Percentiles rank a stretch among this genome's conserved stretches.
These are phyloP conservation scores for Arxiozyma bovina DNA, from an alignment of 1,139 yeast species.

Conservation along the genomic window DNA sequence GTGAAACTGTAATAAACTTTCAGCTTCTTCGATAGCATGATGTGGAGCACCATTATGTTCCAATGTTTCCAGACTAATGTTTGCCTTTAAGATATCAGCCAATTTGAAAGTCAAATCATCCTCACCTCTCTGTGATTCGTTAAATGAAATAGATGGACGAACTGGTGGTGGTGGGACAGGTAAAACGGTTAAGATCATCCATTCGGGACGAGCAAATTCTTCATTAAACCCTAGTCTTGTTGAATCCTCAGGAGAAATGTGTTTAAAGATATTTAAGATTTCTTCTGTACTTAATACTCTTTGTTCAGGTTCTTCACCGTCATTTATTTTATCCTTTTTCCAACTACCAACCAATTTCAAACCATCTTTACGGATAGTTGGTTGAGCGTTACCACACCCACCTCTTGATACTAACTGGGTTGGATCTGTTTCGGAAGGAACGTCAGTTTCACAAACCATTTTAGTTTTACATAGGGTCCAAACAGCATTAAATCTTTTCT, in stretches of 20 bases:
- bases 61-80: constrained; percentile 87
- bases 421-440: constrained; percentile 55
- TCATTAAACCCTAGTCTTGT: constrained; percentile 79
- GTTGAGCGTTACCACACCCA: constrained; percentile 97
- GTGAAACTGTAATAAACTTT: constrained; percentile 88
- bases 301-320: constrained; percentile 86
- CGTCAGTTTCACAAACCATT: constrained; percentile 91
- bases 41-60: constrained; percentile 99
- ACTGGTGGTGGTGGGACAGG: constrained; percentile 99
- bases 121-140: constrained; percentile 98
- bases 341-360: constrained; percentile 94
- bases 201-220: constrained; percentile 96
- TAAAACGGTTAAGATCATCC: constrained; percentile 92
- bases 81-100: constrained; percentile 94
- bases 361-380: constrained; percentile 92
- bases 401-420: constrained; percentile 60
- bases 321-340: constrained; percentile 77
- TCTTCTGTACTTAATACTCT: constrained; percentile 83
- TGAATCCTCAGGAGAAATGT: constrained; percentile 80
- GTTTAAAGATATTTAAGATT: constrained; percentile 84
- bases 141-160: constrained; percentile 95
- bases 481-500: constrained; percentile 91
- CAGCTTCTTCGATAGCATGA: constrained; percentile 94
- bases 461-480: constrained; percentile 89
- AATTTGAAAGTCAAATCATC: constrained; percentile 97